Conservation (phyloP, 345 rosid genomes). For the Triadica sebifera region DNA sequence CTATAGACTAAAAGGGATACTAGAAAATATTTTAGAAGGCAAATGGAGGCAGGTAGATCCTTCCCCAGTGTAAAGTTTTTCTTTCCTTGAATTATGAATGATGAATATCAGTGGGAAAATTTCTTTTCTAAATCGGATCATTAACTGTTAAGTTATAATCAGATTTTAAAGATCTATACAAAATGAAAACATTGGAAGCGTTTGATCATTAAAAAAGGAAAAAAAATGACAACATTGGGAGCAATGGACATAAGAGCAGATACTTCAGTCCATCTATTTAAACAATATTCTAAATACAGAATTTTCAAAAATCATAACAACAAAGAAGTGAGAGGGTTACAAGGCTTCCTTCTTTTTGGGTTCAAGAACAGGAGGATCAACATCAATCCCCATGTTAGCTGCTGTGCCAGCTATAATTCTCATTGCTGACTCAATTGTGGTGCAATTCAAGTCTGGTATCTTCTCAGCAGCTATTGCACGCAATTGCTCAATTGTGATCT, state of each 20-base stretch:
- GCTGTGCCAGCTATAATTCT: conserved; percentile 94
- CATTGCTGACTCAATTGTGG: conserved; percentile 77
- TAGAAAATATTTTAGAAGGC: too few species aligned
- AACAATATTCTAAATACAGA: conserved; percentile 12
- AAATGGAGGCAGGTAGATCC: too few species aligned
- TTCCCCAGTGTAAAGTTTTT: too few species aligned
- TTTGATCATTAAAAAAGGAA: too few species aligned
- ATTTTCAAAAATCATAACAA: conserved; percentile 1
- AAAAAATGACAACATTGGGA: too few species aligned
- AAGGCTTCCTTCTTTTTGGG: conserved; percentile 56
- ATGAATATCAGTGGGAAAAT: too few species aligned
- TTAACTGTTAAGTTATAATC: too few species aligned
- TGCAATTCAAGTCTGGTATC: conserved; percentile 81
- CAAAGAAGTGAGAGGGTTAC: conserved; percentile 16
- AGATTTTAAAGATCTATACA: too few species aligned
- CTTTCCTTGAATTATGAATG: too few species aligned
- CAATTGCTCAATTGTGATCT: conserved; percentile 63
- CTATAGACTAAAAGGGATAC: too few species aligned
- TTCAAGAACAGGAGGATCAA: conserved; percentile 88
- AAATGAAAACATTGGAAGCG: background rate
- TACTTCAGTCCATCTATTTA: background rate
- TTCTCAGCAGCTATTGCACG: conserved; percentile 71
- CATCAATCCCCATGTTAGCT: conserved; percentile 84
- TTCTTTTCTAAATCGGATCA: too few species aligned
- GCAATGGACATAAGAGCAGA: background rate